Base-by-base conservation (phyloP, 345 rosid genomes). In the Eucalyptus curtisii region DNA sequence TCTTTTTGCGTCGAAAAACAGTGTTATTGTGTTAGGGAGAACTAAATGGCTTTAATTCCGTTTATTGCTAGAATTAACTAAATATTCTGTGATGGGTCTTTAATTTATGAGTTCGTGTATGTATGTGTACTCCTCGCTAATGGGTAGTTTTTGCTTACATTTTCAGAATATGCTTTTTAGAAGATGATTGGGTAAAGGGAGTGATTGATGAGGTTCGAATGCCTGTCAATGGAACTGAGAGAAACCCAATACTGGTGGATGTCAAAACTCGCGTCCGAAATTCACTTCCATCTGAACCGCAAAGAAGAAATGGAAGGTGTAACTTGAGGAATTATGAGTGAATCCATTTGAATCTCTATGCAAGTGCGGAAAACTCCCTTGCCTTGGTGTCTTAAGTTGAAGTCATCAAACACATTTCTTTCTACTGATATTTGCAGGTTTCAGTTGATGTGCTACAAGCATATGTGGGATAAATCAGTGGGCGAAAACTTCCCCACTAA, bases 381-480 rank as follows among this genome's bases (percentile, higher is more conserved):
- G 76, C 87, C 71, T 90, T 86, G 82, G 8, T 76, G 48, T 45
- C 30, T 16, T 87, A 13, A 44, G 87, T 27, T 52, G 89, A 53
- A 68, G 47, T 3, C 27, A 86, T 71, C 45, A 40, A 24, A 80
- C 76, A 61, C 53, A 10, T 22, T 42, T 31, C 31, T 66, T n/a
- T 44, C 68, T 53, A 50, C 87, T n/a, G 25, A n/a, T 57, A 52
- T 85, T 91, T 50, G 61, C 92, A 97, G 99, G 92, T 90, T 97
- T 87, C 98, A 97, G 59, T 89, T 97, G 57, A 96, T 96, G 99
- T 94, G 96, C 89, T 97, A 97, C 94, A 97, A 96, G 92, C 89
- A 91, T 87, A 88, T 97, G 91, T 97, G 98, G 97, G 99, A 97
- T 89, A 92, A 91, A 85, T 80, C 94, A 87, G 96, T 93, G 49